Evolutionary conservation across 2,329 filamentous ascomycete genomes (phyloP).

Genomic region (Cladophialophora exuberans): DNA sequence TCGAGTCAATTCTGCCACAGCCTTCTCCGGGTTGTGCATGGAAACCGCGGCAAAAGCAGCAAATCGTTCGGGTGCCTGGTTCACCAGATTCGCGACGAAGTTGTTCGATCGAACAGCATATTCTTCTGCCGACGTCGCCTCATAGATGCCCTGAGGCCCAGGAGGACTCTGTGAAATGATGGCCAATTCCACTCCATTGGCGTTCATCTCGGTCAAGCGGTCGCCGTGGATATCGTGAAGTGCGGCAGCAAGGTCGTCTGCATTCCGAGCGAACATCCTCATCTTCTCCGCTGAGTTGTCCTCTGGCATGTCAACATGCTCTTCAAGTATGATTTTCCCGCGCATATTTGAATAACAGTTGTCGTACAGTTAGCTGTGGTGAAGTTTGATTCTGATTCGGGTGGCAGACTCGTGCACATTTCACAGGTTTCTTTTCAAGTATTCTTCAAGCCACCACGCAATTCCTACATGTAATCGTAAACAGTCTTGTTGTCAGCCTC

Average conservation of each 20-base stretch:
- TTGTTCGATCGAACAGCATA: conserved; percentile 33
- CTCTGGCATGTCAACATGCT: conserved; percentile 20
- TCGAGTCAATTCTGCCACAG: conserved; percentile 42
- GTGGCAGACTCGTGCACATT: no score
- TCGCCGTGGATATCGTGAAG: conserved; percentile 16
- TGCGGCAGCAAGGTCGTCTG: not conserved
- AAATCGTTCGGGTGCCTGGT: conserved; percentile 44
- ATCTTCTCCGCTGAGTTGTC: conserved; percentile 1
- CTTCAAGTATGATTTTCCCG: conserved; percentile 24
- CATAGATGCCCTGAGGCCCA: conserved; percentile 32
- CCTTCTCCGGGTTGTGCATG: conserved; percentile 45
- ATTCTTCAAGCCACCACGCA: no score
- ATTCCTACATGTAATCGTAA: no score
- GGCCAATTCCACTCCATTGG: conserved; percentile 34
- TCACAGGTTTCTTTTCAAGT: no score
- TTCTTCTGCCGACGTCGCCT: conserved; percentile 29
- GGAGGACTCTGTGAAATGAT: conserved; percentile 34
- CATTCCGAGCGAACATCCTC: conserved; percentile 7
- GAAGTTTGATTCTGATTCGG: no score
- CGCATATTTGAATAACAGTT: no score
- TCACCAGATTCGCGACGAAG: conserved; percentile 29
- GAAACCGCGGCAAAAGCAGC: conserved; percentile 47
- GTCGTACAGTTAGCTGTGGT: no score
- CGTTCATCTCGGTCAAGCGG: conserved; percentile 27
- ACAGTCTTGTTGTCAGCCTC: no score